Percentiles rank a stretch among this genome's conserved stretches.
Conservation (phyloP, 345 rosid species). For the Pelargonium nanum region DNA sequence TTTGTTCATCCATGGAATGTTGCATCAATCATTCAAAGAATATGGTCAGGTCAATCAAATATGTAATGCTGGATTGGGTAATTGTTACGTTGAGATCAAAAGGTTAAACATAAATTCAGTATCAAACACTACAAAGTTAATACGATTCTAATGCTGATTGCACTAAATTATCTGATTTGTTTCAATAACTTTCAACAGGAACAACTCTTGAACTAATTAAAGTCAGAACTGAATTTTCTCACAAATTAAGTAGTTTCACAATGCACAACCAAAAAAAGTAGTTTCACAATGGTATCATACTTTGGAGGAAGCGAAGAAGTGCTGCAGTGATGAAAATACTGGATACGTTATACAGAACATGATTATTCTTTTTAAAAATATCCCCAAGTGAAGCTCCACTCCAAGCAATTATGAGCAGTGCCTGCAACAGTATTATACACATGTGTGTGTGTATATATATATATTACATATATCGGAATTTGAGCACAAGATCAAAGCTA, state of each 20-base stretch:
- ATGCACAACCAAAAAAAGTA: too few species aligned
- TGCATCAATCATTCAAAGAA: too few species aligned
- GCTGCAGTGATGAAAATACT: constrained; percentile 96
- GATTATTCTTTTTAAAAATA: constrained; percentile 39
- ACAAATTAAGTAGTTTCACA: constrained; percentile 3
- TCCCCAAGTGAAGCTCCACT: constrained; percentile 44
- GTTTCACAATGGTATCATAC: constrained; percentile 31
- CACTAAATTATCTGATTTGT: background rate
- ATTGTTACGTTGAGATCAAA: too few species aligned
- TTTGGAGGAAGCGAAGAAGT: constrained; percentile 71
- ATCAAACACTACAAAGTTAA: background rate
- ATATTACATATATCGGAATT: too few species aligned
- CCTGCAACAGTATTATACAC: constrained; percentile 30
- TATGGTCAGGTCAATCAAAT: too few species aligned
- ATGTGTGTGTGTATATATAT: too few species aligned
- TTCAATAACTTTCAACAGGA: background rate
- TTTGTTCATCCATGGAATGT: too few species aligned
- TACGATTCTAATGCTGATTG: background rate
- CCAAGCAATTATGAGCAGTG: constrained; percentile 77
- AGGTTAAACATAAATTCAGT: too few species aligned
- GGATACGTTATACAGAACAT: constrained; percentile 54
- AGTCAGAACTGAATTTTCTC: background rate
- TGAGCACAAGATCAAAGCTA: background rate
- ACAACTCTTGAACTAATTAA: background rate
- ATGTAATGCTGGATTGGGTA: too few species aligned